These are phyloP conservation scores for Coemansia sp. DNA, from an alignment of 192 early-diverging fungal species.

Conservation along the genomic window DNA sequence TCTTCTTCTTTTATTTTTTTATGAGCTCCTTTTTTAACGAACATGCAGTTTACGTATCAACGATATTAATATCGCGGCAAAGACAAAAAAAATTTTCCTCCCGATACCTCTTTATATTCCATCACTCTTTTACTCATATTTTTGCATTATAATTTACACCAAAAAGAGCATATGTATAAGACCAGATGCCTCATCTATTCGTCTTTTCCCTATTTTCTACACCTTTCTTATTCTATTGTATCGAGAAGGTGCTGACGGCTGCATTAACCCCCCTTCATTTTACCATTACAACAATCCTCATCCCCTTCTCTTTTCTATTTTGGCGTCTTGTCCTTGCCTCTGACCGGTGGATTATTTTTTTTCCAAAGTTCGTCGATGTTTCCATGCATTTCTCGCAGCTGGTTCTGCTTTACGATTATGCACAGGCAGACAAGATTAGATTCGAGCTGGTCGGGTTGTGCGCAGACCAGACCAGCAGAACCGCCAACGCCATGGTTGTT, in stretches of 20 bases:
- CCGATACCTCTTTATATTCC: constrained; percentile 3
- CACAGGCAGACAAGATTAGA: background rate
- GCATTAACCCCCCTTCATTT: background rate
- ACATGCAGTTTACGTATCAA: background rate
- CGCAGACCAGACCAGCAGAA: background rate
- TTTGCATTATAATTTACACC: constrained; percentile 1
- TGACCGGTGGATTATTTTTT: background rate
- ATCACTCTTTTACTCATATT: background rate
- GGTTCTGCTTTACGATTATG: background rate
- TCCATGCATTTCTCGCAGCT: background rate
- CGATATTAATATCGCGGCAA: background rate
- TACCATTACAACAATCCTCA: background rate
- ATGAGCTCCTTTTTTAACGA: no score
- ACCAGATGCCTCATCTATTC: background rate
- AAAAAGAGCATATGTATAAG: background rate
- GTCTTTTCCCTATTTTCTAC: background rate
- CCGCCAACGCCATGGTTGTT: background rate
- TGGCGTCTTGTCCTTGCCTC: background rate
- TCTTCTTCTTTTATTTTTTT: background rate
- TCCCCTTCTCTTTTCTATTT: background rate
- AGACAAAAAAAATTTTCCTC: no score
- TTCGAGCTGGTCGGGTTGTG: background rate
- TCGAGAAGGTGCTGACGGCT: constrained; percentile 1
- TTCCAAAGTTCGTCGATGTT: background rate
- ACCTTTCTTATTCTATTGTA: background rate